Conservation (phyloP, 768 basidiomycete genomes). For the Rhodotorula taiwanensis region DNA sequence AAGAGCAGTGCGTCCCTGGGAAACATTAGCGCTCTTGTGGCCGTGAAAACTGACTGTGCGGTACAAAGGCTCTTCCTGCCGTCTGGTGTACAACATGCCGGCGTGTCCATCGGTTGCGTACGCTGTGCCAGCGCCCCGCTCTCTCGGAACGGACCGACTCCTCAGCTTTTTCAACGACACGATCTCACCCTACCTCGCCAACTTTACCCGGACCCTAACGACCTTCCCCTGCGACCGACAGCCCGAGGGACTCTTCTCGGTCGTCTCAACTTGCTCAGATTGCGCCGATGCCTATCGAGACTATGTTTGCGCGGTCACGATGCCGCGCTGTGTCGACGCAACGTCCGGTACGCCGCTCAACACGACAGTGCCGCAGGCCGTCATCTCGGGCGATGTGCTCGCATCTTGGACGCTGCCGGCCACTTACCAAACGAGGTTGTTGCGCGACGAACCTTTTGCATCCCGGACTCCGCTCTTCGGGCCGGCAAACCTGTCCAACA, state of each 20-base stretch:
- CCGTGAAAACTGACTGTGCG: not conserved
- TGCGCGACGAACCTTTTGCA: constrained; percentile 26
- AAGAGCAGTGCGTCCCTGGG: constrained; percentile 56
- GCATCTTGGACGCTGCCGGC: constrained; percentile 21
- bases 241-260: constrained; percentile 64
- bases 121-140: constrained; percentile 60
- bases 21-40: not conserved
- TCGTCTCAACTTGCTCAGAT: constrained; percentile 66
- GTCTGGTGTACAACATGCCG: constrained; percentile 62
- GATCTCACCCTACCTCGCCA: constrained; percentile 52
- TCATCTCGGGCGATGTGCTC: not conserved
- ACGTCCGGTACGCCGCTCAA: constrained; percentile 11
- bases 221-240: constrained; percentile 62
- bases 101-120: constrained; percentile 69
- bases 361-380: not conserved
- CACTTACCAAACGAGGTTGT: not conserved
- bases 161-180: constrained; percentile 44
- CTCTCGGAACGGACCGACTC: constrained; percentile 52
- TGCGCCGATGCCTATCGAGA: constrained; percentile 65
- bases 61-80: constrained; percentile 47
- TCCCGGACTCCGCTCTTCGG: constrained; percentile 39
- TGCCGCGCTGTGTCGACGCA: constrained; percentile 66
- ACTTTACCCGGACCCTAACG: constrained; percentile 66
- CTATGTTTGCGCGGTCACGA: constrained; percentile 68
- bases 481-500: constrained; percentile 10